Percentiles rank a stretch among this genome's conserved stretches.
These are phyloP conservation scores for Dioscorea cayenensis DNA, from an alignment of 116 monocot genomes.

Conservation along the genomic window DNA sequence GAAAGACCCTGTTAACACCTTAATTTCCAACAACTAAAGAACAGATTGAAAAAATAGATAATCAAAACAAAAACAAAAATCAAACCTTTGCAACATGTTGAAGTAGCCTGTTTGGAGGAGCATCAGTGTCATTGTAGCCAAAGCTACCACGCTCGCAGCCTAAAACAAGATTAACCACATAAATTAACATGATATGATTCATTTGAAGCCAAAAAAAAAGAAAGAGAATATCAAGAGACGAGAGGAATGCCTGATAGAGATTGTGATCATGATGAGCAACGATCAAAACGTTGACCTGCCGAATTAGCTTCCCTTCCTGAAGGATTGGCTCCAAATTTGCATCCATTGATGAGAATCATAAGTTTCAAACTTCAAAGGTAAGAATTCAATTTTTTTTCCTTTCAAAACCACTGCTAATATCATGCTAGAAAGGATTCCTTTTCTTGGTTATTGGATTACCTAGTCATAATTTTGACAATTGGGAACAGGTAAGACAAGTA, in stretches of 20 bases:
- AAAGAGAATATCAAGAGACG: background rate
- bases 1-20: conserved; percentile 69
- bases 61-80: conserved; percentile 5
- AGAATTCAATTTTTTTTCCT: background rate
- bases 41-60: background rate
- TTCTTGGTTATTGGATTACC: too few species aligned
- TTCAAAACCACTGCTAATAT: background rate
- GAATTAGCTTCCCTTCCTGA: conserved; percentile 74
- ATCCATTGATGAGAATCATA: conserved; percentile 42
- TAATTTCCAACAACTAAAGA: background rate
- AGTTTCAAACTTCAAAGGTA: background rate
- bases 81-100: conserved; percentile 83
- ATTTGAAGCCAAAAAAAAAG: background rate
- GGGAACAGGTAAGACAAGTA: too few species aligned
- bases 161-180: conserved; percentile 1
- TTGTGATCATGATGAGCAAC: conserved; percentile 69
- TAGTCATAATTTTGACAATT: too few species aligned
- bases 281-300: conserved; percentile 70
- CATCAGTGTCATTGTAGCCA: conserved; percentile 77
- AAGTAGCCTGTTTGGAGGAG: conserved; percentile 49
- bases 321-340: conserved; percentile 50
- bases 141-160: conserved; percentile 70
- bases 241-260: conserved; percentile 48
- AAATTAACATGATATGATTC: background rate
- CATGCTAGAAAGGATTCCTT: too few species aligned